Base-by-base conservation (phyloP, 352 stramenopile genomes). In the Phytopythium cucurbitacearum region DNA sequence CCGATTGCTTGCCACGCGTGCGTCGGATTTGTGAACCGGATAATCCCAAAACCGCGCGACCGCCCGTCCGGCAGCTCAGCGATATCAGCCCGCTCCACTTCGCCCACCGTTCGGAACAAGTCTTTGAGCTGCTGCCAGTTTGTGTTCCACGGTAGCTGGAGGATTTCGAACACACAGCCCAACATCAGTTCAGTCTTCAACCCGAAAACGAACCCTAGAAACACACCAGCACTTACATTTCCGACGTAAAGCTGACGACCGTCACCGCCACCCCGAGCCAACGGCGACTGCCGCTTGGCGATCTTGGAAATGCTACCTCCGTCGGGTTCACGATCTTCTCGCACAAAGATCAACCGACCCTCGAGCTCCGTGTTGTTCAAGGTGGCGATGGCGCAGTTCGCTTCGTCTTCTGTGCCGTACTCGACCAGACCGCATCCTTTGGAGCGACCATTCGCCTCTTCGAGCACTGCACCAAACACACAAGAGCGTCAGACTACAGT, bases 351-450 rank as follows among this genome's bases (percentile, higher is more conserved):
- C 47, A 74, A 64, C 40, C 96, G 86, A 5, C 94, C 94, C 52
- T 94, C 91, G 3, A 99, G 70, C 51, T 98, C 87, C 0, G 90
- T 91, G 71, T 98, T 90, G 51, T 91, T 96, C 5, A 99, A 73
- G 53, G 76, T 86, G 5, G 67, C 60, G 60, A 98, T 98, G 5
- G 95, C 94, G 36, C 70, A 62, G 4, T 78, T 61, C 5, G 96
- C 95, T 36, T 93, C 90, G 21, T 97, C 70, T 11, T 63, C 56
- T 0, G 73, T 73, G 12, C 57, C 56, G 46, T 79, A 94, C 52
- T 94, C 80, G 34, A 94, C 84, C 9, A 94, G 65, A 4, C 84
- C 85, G 42, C 80, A 94, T 48, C 85, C 85, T 51, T 98, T 99
- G 1, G 90, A 98, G 13, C 94, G 80, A 0, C 94, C 94, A 49